Evolutionary conservation across 148 eudicot genomes (phyloP).

Genomic region (Agrostemma githago): DNA sequence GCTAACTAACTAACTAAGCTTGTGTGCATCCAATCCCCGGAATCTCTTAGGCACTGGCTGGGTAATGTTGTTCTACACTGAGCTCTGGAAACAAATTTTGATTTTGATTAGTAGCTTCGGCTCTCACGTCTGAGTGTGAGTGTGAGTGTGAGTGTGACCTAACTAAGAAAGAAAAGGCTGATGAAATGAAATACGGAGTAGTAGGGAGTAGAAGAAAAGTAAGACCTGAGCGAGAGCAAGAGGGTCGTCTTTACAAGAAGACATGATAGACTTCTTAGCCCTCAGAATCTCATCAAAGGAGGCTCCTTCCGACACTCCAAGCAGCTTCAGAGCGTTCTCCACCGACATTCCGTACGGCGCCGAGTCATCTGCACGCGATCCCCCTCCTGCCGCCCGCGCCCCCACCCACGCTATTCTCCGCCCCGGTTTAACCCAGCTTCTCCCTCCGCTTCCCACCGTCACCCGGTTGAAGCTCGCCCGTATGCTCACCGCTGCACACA

Average conservation of each 20-base stretch:
- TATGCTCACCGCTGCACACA: conserved; percentile 60
- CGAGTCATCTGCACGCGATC: conserved; percentile 76
- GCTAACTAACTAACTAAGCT: too few species aligned
- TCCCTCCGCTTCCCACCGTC: conserved; percentile 20
- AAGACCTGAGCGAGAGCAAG: conserved; percentile 62
- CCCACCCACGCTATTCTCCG: conserved; percentile 21
- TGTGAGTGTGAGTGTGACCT: too few species aligned
- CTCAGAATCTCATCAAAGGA: conserved; percentile 81
- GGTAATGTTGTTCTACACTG: too few species aligned
- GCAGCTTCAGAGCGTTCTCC: conserved; percentile 75
- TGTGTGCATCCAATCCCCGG: too few species aligned
- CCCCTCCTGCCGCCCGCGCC: conserved; percentile 51
- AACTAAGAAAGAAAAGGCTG: background rate
- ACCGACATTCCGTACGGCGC: conserved; percentile 76
- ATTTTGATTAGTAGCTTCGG: too few species aligned
- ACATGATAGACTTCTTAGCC: conserved; percentile 66
- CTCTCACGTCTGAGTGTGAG: too few species aligned
- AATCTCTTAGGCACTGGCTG: too few species aligned
- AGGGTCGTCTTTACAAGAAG: conserved; percentile 65
- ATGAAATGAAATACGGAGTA: too few species aligned
- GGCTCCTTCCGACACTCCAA: conserved; percentile 79
- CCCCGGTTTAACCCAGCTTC: conserved; percentile 25
- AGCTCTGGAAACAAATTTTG: too few species aligned
- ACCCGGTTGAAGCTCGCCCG: conserved; percentile 37
- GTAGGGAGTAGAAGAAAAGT: too few species aligned